Conservation (phyloP, 2,329 filamentous ascomycete genomes). For the Rhexocercosporidium sp. region DNA sequence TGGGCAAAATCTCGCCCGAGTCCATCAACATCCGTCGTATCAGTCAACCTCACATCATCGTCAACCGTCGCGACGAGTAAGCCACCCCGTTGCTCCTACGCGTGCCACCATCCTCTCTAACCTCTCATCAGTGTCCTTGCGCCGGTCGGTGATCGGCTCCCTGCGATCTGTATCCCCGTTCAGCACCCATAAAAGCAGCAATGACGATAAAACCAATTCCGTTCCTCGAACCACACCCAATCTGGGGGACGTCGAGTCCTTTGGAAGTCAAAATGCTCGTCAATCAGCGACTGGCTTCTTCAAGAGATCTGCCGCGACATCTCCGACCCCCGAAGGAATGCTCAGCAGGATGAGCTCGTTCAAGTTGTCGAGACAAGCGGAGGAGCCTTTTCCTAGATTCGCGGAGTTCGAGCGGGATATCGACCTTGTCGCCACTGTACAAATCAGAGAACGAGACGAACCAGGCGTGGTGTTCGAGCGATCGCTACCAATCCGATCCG, state of each 20-base stretch:
- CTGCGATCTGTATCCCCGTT: slow-evolving; percentile 14
- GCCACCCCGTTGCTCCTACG: not conserved
- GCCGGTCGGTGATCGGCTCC: slow-evolving; percentile 16
- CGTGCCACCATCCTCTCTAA: not conserved
- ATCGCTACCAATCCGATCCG: not conserved
- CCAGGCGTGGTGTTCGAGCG: not conserved
- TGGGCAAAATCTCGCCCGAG: not conserved
- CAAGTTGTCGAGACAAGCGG: not conserved
- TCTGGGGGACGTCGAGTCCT: not conserved
- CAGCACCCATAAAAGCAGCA: not conserved
- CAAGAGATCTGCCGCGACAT: not conserved
- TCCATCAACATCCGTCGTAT: not conserved
- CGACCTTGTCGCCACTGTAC: slow-evolving; percentile 15
- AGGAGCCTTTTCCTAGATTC: slow-evolving; percentile 3
- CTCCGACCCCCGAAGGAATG: not conserved
- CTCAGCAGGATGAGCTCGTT: not conserved
- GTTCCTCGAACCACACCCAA: not conserved
- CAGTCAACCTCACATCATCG: not conserved
- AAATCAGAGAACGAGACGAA: not conserved
- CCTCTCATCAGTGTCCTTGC: slow-evolving; percentile 6
- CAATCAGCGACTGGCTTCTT: not conserved
- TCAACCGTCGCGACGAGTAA: not conserved
- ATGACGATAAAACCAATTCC: not conserved
- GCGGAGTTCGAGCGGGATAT: slow-evolving; percentile 26
- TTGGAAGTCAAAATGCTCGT: not conserved